phyloP scores from a whole-genome alignment of 202 grass and related monocot genomes.

The Schoenoplectus tabernaemontani region DNA sequence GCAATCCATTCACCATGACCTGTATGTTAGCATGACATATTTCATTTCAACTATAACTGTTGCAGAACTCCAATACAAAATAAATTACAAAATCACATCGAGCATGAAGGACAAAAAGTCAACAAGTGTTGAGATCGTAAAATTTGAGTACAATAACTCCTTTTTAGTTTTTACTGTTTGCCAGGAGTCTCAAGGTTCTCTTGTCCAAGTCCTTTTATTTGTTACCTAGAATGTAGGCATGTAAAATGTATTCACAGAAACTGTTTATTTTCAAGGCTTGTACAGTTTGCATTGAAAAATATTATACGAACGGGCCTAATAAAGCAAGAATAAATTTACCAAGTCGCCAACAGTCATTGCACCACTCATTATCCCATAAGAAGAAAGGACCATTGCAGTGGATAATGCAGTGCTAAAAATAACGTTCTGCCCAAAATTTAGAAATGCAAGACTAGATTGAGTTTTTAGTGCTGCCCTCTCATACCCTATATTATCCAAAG shows the following conservation, averaged over 20 bases:
- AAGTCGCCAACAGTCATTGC: conserved; percentile 94
- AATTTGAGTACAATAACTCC: background rate
- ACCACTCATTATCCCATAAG: conserved; percentile 93
- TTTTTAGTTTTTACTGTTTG: conserved; percentile 1
- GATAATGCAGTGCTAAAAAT: conserved; percentile 93
- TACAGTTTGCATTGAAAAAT: background rate
- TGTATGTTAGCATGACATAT: conserved; percentile 30
- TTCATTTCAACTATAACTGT: conserved; percentile 18
- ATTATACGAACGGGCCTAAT: background rate
- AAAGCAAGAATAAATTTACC: conserved; percentile 45
- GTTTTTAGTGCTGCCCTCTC: conserved; percentile 90
- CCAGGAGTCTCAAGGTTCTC: background rate
- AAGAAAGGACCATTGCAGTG: conserved; percentile 88
- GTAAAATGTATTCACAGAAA: background rate
- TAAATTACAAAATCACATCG: conserved; percentile 5
- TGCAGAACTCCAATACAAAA: background rate
- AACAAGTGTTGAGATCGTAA: background rate
- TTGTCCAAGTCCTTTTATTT: background rate
- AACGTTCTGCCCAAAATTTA: conserved; percentile 93
- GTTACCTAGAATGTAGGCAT: background rate
- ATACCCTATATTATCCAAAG: conserved; percentile 45
- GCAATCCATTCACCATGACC: conserved; percentile 99
- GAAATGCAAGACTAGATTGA: conserved; percentile 87
- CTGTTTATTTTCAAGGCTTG: background rate
- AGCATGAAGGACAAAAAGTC: background rate